Base-by-base conservation (phyloP, 2,329 filamentous ascomycete species). In the Ascochyta koolunga region DNA sequence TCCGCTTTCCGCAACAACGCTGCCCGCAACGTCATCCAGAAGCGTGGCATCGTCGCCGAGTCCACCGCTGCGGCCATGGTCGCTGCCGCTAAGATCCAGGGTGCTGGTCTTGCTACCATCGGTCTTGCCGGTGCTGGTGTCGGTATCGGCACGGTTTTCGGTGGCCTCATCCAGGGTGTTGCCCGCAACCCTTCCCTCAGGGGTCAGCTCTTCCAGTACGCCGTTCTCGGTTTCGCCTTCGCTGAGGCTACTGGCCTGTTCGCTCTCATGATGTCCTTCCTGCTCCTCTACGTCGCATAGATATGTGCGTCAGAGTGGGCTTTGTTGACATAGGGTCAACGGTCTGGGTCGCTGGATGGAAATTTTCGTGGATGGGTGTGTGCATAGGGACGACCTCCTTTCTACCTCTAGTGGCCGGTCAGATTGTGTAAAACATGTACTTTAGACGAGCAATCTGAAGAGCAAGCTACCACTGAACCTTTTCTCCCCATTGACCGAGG, bases 151-250 rank as follows among this genome's bases (percentile, higher is more conserved):
- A 87, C 93, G 77, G 91, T 96, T 78, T 96, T 96, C 87, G 90
- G 89, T 77, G 88, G 90, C 75, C 90, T 96, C 78, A 85, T 96
- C 77, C 88, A 90, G 81, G 87, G 87, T 83, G 90, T 95, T 79
- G 90, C 91, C 84, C 90, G 91, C 84, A 96, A 96, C 90, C 91
- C 91, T 76, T 89, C 89, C 77, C 90, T 96, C 83, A 89, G 90
- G 83, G 91, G 90, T 79, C 91, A 96, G 87, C 90, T 96, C 77
- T 96, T 95, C 89, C 90, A 89, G 71, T 93, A 95, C 83, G 90
- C 90, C 86, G 93, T 95, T 89, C 84, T 95, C 77, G 90, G 91
- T 84, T 95, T 95, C 84, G 91, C 90, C 78, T 95, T 95, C 88
- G 90, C 93, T 80, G 91, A 95, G 80, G 90, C 91, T 82, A 91